Percentiles rank a stretch among this genome's conserved stretches.
Conservation (phyloP, 805 yeast genomes). For the Blastobotrys americana region DNA sequence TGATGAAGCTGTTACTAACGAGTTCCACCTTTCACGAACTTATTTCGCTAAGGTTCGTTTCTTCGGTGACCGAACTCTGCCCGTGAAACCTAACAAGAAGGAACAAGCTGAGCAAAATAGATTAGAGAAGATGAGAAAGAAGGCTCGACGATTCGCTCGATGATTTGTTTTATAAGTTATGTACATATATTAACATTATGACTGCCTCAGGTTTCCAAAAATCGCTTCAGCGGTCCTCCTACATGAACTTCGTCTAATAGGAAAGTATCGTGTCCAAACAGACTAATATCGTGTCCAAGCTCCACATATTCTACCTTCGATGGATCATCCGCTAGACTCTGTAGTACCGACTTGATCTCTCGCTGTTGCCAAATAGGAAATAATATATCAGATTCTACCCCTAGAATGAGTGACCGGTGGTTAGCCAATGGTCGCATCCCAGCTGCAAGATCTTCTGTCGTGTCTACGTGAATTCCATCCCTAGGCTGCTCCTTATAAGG, state of each 20-base stretch:
- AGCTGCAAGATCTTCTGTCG: slow-evolving; percentile 49
- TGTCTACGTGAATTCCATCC: slow-evolving; percentile 39
- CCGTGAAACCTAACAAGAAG: slow-evolving; percentile 21
- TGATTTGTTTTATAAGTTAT: neutral
- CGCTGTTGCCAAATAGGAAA: slow-evolving; percentile 95
- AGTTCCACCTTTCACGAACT: slow-evolving; percentile 44
- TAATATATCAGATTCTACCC: slow-evolving; percentile 86
- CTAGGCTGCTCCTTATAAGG: slow-evolving; percentile 51
- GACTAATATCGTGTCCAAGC: slow-evolving; percentile 65
- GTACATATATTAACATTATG: neutral
- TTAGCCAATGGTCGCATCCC: slow-evolving; percentile 62
- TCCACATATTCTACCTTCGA: slow-evolving; percentile 55
- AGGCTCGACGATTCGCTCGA: slow-evolving; percentile 17
- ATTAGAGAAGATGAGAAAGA: slow-evolving; percentile 16
- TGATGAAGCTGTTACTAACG: slow-evolving; percentile 68
- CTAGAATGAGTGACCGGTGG: slow-evolving; percentile 67
- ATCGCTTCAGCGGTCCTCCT: slow-evolving; percentile 65
- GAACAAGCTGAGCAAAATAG: slow-evolving; percentile 17
- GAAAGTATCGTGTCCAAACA: slow-evolving; percentile 90
- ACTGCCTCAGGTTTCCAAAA: slow-evolving; percentile 37
- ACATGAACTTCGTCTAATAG: slow-evolving; percentile 69
- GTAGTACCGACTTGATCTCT: slow-evolving; percentile 62
- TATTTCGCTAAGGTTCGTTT: slow-evolving; percentile 31
- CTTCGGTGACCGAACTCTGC: slow-evolving; percentile 34
- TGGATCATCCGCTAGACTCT: slow-evolving; percentile 35